Base-by-base conservation (phyloP, 2,329 filamentous ascomycete genomes). In the Alternaria sp. region DNA sequence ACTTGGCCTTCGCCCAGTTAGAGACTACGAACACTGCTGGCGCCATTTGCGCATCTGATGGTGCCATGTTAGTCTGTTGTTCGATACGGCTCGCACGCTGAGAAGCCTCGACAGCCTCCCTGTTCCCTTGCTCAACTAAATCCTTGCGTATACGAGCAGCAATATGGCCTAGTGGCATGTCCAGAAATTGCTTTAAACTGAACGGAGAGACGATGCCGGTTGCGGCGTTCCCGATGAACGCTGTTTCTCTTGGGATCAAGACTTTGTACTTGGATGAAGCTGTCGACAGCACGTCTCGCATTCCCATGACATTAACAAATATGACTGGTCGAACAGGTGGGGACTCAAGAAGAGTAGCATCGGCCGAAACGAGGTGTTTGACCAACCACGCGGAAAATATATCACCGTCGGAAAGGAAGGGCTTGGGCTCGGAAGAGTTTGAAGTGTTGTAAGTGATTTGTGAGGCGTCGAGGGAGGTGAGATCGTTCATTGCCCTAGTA, bases 271-370 rank as follows among this genome's bases (percentile, higher is more conserved):
- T 10, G 62, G 62, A 16, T 7, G 50, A n/a, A 30, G 34, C 22
- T 50, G 45, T 69, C 30, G 51, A 57, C 3, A 60, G 14, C 7
- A 74, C 8, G 11, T 67, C 59, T 40, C 72, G 72, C 61, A 73
- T 58, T 27, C 65, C 69, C 50, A 73, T 62, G 22, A 73, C 66
- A 46, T 75, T 77, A 53, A 71, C 52, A 36, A 73, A 25, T 7
- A 59, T 53, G 46, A 76, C 44, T 12, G 64, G 67, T 10, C 63
- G 66, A 2, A 30, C 11, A 12, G 44, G n/a, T 18, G 40, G 20
- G 20, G 57, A 52, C 20, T 49, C 14, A 11, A 48, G 27, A 7
- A 64, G 38, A 1, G 36, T 59, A 9, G 66, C 60, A n/a, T 64
- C 44, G 12, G 63, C 51, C 34, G 55, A 32, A 8, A 60, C 22